These are phyloP conservation scores for Candida ulmi DNA, from an alignment of 805 yeast genomes.

Conservation along the genomic window DNA sequence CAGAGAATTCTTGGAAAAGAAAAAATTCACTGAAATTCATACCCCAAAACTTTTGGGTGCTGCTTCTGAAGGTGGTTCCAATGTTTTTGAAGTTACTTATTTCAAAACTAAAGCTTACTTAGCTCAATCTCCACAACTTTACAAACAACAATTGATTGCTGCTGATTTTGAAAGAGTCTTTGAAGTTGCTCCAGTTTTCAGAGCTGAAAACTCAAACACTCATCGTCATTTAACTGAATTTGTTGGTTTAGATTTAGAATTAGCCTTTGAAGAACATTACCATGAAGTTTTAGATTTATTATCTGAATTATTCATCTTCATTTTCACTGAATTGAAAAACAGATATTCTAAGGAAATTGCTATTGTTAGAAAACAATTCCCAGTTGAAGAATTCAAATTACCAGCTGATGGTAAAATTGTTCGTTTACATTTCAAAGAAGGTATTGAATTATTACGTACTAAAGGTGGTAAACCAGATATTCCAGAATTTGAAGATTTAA, in stretches of 20 bases:
- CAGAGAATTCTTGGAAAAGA: slow-evolving; percentile 73
- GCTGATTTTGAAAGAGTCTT: slow-evolving; percentile 96
- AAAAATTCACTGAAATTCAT: slow-evolving; percentile 84
- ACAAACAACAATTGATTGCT: slow-evolving; percentile 96
- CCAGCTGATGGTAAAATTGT: slow-evolving; percentile 95
- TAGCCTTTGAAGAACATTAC: slow-evolving; percentile 97
- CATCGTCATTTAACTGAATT: slow-evolving; percentile 99
- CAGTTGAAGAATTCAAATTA: slow-evolving; percentile 94
- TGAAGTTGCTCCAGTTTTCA: slow-evolving; percentile 96
- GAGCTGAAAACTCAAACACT: slow-evolving; percentile 98
- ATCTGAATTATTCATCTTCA: slow-evolving; percentile 76
- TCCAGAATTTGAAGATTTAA: slow-evolving; percentile 77
- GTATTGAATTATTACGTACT: slow-evolving; percentile 77
- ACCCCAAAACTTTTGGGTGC: slow-evolving; percentile 95
- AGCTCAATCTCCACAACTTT: slow-evolving; percentile 97
- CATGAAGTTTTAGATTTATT: slow-evolving; percentile 74
- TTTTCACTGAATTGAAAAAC: slow-evolving; percentile 75
- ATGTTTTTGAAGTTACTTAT: slow-evolving; percentile 89
- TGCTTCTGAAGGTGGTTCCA: slow-evolving; percentile 97
- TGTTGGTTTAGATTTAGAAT: slow-evolving; percentile 94
- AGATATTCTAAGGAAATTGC: slow-evolving; percentile 84
- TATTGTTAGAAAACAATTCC: slow-evolving; percentile 87
- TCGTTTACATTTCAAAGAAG: slow-evolving; percentile 83
- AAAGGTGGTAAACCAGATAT: slow-evolving; percentile 79
- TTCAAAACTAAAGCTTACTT: slow-evolving; percentile 89